A percentile compares a stretch with the other conserved stretches of the same genome.
These are phyloP conservation scores for Phoma sp. DNA, from an alignment of 2,329 filamentous ascomycete species.

Conservation along the genomic window DNA sequence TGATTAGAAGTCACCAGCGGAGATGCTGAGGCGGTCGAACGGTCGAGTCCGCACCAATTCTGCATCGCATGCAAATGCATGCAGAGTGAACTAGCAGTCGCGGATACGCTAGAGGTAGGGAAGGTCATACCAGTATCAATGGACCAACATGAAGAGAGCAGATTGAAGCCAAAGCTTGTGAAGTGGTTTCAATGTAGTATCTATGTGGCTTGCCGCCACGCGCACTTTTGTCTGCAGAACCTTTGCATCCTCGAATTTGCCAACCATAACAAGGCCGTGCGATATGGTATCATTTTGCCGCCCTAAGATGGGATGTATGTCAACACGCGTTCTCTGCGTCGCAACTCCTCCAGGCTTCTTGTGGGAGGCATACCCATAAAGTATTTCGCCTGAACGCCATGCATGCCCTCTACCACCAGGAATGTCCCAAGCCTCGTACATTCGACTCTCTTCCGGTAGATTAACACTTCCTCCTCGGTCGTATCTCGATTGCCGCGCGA, in stretches of 20 bases:
- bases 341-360: conserved; percentile 9
- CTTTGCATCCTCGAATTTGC: conserved; percentile 10
- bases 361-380: conserved; percentile 28
- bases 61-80: too few relatives aligned
- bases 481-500: conserved; percentile 4
- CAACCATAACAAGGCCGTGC: conserved; percentile 11
- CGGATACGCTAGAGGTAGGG: too few relatives aligned
- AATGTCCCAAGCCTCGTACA: neutral
- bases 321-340: conserved; percentile 22
- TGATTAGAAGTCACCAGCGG: too few relatives aligned
- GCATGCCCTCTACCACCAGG: conserved; percentile 13
- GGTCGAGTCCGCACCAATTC: too few relatives aligned
- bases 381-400: conserved; percentile 29
- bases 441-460: neutral
- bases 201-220: neutral
- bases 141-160: too few relatives aligned
- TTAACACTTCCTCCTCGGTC: neutral
- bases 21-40: too few relatives aligned
- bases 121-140: too few relatives aligned
- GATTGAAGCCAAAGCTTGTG: neutral
- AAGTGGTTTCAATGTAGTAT: conserved; percentile 6
- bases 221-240: conserved; percentile 21
- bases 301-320: conserved; percentile 28
- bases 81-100: too few relatives aligned
- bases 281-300: conserved; percentile 35